Conservation (phyloP, 1,284 basidiomycete species). For the Microbotryum violaceum region DNA sequence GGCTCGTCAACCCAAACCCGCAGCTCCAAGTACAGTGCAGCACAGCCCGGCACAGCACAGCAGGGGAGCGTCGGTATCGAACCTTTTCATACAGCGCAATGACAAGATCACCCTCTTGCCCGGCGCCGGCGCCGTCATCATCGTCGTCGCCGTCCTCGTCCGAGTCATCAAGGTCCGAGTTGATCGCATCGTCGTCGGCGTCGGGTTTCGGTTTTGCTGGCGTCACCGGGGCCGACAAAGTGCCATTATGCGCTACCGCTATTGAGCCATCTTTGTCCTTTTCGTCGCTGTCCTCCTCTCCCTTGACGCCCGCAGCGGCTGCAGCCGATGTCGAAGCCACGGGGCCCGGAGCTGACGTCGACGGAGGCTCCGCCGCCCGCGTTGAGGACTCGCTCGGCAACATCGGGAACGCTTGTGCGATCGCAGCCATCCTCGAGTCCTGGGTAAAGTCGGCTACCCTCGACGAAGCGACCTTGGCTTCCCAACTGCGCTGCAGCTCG, state of each 20-base stretch:
- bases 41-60: background rate
- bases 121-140: slow-evolving; percentile 55
- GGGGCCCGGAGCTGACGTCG: slow-evolving; percentile 6
- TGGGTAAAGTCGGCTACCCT: slow-evolving; percentile 79
- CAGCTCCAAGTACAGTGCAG: slow-evolving; percentile 2
- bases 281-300: slow-evolving; percentile 6
- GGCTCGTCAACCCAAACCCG: background rate
- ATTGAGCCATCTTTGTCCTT: background rate
- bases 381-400: slow-evolving; percentile 1
- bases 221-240: slow-evolving; percentile 12
- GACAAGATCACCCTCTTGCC: slow-evolving; percentile 70
- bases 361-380: slow-evolving; percentile 4
- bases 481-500: slow-evolving; percentile 92
- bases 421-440: slow-evolving; percentile 36
- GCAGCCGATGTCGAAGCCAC: background rate
- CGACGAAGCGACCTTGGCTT: slow-evolving; percentile 80
- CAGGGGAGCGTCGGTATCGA: slow-evolving; percentile 19
- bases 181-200: slow-evolving; percentile 70
- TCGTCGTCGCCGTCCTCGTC: slow-evolving; percentile 60
- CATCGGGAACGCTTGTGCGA: slow-evolving; percentile 22
- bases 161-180: slow-evolving; percentile 91
- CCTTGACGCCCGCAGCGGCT: background rate
- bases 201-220: slow-evolving; percentile 36
- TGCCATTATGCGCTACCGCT: background rate
- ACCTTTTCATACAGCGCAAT: slow-evolving; percentile 99